phyloP scores from a whole-genome alignment of 2,329 filamentous ascomycete genomes.

The Chaetomiaceae sp. region DNA sequence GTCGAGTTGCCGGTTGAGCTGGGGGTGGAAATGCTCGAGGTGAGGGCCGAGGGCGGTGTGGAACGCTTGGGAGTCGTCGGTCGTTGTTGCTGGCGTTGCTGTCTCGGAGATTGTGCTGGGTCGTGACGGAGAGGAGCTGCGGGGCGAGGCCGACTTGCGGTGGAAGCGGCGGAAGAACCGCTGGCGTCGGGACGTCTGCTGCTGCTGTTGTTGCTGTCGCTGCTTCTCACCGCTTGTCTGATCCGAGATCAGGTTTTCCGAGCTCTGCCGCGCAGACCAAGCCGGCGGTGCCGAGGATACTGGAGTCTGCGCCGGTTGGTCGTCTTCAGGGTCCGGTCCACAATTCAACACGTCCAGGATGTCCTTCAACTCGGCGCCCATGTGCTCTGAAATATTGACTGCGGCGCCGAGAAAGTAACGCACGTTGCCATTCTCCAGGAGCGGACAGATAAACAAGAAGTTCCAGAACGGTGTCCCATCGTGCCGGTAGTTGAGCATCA shows the following conservation, averaged over 20 bases:
- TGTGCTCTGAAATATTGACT: slow-evolving; percentile 52
- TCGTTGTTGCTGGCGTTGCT: no score
- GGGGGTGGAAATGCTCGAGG: slow-evolving; percentile 3
- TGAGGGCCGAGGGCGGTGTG: slow-evolving; percentile 12
- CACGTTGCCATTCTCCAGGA: slow-evolving; percentile 46
- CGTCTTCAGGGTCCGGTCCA: slow-evolving; percentile 32
- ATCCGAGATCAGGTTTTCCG: background rate
- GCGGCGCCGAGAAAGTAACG: slow-evolving; percentile 53
- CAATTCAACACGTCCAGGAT: slow-evolving; percentile 45
- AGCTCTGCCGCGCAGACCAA: background rate
- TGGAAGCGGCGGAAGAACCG: slow-evolving; percentile 20
- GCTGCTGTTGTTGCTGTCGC: background rate
- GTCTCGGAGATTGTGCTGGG: slow-evolving; percentile 4
- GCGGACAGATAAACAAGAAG: slow-evolving; percentile 48
- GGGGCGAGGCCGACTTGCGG: slow-evolving; percentile 3
- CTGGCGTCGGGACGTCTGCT: slow-evolving; percentile 6
- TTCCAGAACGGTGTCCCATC: slow-evolving; percentile 52
- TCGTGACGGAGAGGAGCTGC: background rate
- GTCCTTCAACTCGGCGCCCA: slow-evolving; percentile 44
- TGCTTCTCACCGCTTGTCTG: background rate
- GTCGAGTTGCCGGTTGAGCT: slow-evolving; percentile 11
- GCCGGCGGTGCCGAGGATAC: background rate
- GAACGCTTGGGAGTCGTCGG: background rate
- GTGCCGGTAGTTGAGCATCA: slow-evolving; percentile 46
- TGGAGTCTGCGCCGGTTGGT: slow-evolving; percentile 8